Evolutionary conservation across 2,329 filamentous ascomycete species (phyloP).

Genomic region (Pseudogymnoascus sp.): DNA sequence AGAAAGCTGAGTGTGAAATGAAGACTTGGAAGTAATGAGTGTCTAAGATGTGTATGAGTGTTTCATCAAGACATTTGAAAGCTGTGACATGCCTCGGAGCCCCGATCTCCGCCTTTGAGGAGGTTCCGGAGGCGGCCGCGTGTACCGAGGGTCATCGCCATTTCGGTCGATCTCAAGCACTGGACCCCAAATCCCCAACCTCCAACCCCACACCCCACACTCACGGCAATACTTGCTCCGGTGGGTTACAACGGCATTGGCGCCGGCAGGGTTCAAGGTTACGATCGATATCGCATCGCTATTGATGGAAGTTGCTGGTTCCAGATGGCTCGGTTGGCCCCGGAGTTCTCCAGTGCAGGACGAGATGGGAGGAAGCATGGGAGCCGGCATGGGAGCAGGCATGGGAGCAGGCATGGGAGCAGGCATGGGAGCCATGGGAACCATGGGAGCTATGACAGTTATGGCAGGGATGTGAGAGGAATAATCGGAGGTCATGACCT

Average conservation of each 20-base stretch:
- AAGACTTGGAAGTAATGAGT: background rate
- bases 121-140: background rate
- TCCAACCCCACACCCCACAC: background rate
- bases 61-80: background rate
- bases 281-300: no score
- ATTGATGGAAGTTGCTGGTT: slow-evolving; percentile 1
- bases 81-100: background rate
- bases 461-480: background rate
- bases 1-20: background rate
- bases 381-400: background rate
- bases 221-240: background rate
- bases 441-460: background rate
- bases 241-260: background rate
- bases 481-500: background rate
- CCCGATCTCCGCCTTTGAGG: background rate
- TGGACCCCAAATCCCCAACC: background rate
- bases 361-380: background rate
- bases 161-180: background rate
- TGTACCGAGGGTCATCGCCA: background rate
- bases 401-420: background rate
- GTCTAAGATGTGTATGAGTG: background rate
- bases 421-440: background rate
- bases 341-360: background rate
- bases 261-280: background rate
- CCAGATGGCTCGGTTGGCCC: background rate